Base-by-base conservation (phyloP, 352 stramenopile species). In the Phytophthora pinifolia region DNA sequence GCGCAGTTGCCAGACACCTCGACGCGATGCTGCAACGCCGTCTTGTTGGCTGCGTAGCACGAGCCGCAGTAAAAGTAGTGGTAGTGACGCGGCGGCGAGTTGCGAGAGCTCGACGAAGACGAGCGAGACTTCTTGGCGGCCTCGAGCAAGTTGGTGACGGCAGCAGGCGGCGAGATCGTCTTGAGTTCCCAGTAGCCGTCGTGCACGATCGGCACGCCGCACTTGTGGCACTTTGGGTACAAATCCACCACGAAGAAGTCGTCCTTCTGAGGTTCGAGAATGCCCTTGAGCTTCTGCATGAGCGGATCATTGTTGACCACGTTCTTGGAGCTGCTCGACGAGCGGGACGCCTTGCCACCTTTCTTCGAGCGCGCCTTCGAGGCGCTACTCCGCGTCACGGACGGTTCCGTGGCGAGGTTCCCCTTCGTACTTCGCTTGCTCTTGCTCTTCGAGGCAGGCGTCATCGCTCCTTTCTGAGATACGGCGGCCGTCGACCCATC, bases 201-300 rank as follows among this genome's bases (percentile, higher is more conserved):
- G 32, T 83, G 94, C 59, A 88, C 94, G 62, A 92, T 96, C 62
- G 61, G 83, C 48, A 55, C 84, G 22, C 41, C 73, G 54, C 87
- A 97, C 71, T 90, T 98, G 74, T 93, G 96, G 74, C 76, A 95
- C 54, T 79, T 85, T 33, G 67, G 86, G 46, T 97, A 81, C 38
- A 99, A 72, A 62, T 97, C 96, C 8, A 98, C 97, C 32, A 99
- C 97, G 66, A 99, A 97, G 50, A 99, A 99, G 59, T 97, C 97
- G 20, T 99, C 96, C 62, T 99, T 99, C 81, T 99, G 98, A n/a
- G 96, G 96, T 46, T 98, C 86, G 39, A 99, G 88, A 43, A 98
- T 98, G 18, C 97, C 92, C 35, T 98, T 97, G 9, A 99, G 86
- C 64, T 98, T 98, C 50, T 97, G 86, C 95, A 99, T 99, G 20